Evolutionary conservation across 345 rosid species (phyloP), one percentile per base, ranked within the genome.

Genomic region (Odontarrhena argentea): DNA sequence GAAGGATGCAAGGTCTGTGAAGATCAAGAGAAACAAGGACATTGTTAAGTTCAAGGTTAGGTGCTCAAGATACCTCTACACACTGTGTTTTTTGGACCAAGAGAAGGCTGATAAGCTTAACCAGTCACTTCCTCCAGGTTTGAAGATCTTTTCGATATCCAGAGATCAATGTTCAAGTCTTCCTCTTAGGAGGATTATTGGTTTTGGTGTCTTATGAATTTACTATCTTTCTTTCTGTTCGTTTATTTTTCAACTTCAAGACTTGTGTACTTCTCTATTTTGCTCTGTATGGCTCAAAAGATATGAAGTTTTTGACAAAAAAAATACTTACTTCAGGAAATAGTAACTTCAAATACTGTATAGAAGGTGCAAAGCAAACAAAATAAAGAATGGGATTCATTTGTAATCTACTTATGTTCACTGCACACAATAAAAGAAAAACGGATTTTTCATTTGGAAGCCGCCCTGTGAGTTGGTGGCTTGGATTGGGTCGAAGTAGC

Each of bases 61-160:
- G 4, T 86, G 88, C 78, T 83, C 88, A 18, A 81, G 76, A 77
- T 86, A 84, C 74, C 76, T 86, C 6, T 82, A 84, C 84, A 84
- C 88, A 4, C 82, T 84, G 5, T 82, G 91, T 30, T 88, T 86
- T 7, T 82, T 80, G 6, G 86, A 86, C 60, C 45, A 79, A 6
- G 88, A 86, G 75, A 86, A 84, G 63, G 91, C 88, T 26, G 88
- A 86, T 71, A 85, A 85, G 82, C 75, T 83, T 75, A 83, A 81
- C 73, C 90, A 83, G 48, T 83, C 87, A 38, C 85, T 86, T 71
- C 88, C 91, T 53, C 91, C 91, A 71, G 88, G 91, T 83, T 7
- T 84, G 82, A 87, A 65, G 48, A 49, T 38, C 3, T 32, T 1
- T 32, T 32, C 28, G 7, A 30, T 36, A 6, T 28, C 43, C 54